Percentiles rank a stretch among this genome's conserved stretches.
These are phyloP conservation scores for Urochloa ruziziensis DNA, from an alignment of 176 grass and related monocot genomes.

Conservation along the genomic window DNA sequence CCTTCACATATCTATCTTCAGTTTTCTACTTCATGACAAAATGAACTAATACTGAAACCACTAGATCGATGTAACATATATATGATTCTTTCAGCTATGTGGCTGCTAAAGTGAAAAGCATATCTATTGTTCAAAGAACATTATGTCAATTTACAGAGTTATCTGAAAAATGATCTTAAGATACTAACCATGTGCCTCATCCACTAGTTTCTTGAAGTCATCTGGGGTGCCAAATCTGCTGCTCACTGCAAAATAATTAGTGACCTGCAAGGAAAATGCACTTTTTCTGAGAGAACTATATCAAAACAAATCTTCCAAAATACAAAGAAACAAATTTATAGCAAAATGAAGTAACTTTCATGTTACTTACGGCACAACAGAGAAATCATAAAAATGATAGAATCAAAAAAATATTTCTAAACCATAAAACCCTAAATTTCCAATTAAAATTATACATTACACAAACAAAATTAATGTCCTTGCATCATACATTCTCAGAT, in stretches of 20 bases:
- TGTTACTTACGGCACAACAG: not conserved
- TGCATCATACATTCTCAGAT: slow-evolving; percentile 12
- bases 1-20: not conserved
- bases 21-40: not conserved
- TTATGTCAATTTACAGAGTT: not conserved
- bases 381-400: slow-evolving; percentile 9
- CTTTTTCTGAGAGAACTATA: not conserved
- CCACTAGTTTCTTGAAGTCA: slow-evolving; percentile 92
- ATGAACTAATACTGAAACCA: not conserved
- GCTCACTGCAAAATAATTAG: slow-evolving; percentile 93
- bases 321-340: not conserved
- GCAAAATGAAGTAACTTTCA: not conserved
- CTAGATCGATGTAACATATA: not conserved
- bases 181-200: slow-evolving; percentile 85
- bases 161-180: slow-evolving; percentile 3
- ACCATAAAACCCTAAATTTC: not conserved
- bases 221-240: slow-evolving; percentile 98
- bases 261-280: slow-evolving; percentile 60
- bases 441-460: slow-evolving; percentile 12
- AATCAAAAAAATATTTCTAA: not conserved
- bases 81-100: not conserved
- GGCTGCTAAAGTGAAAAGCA: not conserved
- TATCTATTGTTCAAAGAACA: not conserved
- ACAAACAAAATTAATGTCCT: not conserved
- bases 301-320: not conserved